A percentile compares a stretch with the other conserved stretches of the same genome.
These are phyloP conservation scores for Catharanthus roseus DNA, from an alignment of 257 asterid species.

Conservation along the genomic window DNA sequence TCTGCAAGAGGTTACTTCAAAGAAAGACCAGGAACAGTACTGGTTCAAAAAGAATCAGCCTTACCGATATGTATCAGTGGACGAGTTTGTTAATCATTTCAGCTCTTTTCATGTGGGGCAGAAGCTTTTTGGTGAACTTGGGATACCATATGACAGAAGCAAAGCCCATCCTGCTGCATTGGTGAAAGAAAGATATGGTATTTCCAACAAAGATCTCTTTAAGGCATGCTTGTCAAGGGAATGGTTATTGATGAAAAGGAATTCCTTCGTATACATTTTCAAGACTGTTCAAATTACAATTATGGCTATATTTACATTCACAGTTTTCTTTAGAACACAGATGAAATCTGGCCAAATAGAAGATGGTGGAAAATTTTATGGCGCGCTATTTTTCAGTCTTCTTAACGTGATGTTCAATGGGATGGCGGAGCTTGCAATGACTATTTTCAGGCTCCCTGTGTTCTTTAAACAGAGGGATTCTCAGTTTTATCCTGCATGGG, in stretches of 20 bases:
- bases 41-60: conserved; percentile 47
- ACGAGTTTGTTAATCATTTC: conserved; percentile 37
- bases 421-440: conserved; percentile 69
- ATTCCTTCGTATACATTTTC: conserved; percentile 57
- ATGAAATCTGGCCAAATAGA: conserved; percentile 53
- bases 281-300: conserved; percentile 62
- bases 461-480: conserved; percentile 68
- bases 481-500: conserved; percentile 65
- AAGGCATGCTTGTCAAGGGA: conserved; percentile 62
- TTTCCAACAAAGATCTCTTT: conserved; percentile 54
- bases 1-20: conserved; percentile 65
- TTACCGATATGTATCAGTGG: conserved; percentile 38
- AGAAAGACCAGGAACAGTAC: conserved; percentile 64
- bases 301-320: conserved; percentile 62
- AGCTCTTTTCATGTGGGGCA: conserved; percentile 44
- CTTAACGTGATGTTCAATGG: conserved; percentile 70
- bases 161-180: conserved; percentile 60
- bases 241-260: conserved; percentile 61
- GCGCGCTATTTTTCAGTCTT: conserved; percentile 65
- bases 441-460: conserved; percentile 58
- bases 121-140: conserved; percentile 35
- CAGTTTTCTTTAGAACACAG: conserved; percentile 60
- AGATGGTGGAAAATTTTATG: conserved; percentile 57
- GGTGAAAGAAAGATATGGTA: conserved; percentile 54
- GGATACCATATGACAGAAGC: conserved; percentile 50